Percentiles rank a stretch among this genome's conserved stretches.
phyloP scores from a whole-genome alignment of 495 filamentous ascomycete genomes.

The Aspergillus carlsbadensis region DNA sequence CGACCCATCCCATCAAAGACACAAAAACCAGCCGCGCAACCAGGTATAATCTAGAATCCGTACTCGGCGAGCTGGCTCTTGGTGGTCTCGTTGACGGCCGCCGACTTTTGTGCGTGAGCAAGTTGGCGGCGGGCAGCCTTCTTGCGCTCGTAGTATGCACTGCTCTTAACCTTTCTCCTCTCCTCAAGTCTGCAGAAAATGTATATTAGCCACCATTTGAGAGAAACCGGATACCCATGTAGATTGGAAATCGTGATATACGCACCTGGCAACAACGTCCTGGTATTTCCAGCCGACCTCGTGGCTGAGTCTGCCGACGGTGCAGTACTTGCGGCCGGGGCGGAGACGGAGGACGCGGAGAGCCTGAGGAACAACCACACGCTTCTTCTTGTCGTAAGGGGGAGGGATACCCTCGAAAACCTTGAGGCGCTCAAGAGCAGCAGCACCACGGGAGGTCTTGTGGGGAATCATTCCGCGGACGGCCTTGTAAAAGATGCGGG shows the following conservation, averaged over 20 bases:
- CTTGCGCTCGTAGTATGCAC: conserved; percentile 99
- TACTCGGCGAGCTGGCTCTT: conserved; percentile 68
- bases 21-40: conserved; percentile 47
- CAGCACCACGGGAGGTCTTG: conserved; percentile 97
- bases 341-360: conserved; percentile 91
- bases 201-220: conserved; percentile 36
- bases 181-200: conserved; percentile 79
- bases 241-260: conserved; percentile 22
- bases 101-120: conserved; percentile 85
- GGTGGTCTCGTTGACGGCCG: conserved; percentile 75
- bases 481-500: conserved; percentile 99
- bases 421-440: conserved; percentile 96
- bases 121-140: conserved; percentile 88
- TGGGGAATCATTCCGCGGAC: conserved; percentile 99
- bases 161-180: conserved; percentile 97
- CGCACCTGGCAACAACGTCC: conserved; percentile 95
- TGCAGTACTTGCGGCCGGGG: conserved; percentile 99
- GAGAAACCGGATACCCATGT: not conserved
- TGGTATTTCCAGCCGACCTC: conserved; percentile 99
- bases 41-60: conserved; percentile 64
- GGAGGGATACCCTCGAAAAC: conserved; percentile 99
- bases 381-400: conserved; percentile 99
- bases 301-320: conserved; percentile 93
- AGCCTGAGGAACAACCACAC: conserved; percentile 97
- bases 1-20: conserved; percentile 46